These are phyloP conservation scores for Leishmania tarentolae DNA, from an alignment of 208 protist species.

Conservation along the genomic window DNA sequence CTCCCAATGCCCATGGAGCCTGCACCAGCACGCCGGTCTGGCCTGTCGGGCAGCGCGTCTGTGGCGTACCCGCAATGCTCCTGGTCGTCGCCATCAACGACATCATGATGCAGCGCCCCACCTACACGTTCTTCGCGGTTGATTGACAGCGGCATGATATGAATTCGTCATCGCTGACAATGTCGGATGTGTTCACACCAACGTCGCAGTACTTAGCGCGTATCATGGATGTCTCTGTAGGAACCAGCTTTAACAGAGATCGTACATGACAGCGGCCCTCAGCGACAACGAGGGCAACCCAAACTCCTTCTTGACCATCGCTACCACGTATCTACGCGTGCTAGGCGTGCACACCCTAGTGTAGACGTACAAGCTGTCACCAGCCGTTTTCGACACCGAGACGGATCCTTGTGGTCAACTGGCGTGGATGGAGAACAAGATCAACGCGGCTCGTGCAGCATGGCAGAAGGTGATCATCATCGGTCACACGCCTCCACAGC, in stretches of 20 bases:
- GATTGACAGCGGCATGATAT: slow-evolving; percentile 81
- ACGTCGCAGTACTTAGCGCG: slow-evolving; percentile 20
- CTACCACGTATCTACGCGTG: slow-evolving; percentile 34
- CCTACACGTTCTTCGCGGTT: slow-evolving; percentile 52
- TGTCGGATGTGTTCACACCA: slow-evolving; percentile 20
- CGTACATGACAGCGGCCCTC: slow-evolving; percentile 24
- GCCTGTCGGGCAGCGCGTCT: slow-evolving; percentile 36
- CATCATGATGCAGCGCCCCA: slow-evolving; percentile 27
- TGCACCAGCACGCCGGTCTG: slow-evolving; percentile 33
- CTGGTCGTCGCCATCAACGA: slow-evolving; percentile 45
- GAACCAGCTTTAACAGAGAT: slow-evolving; percentile 2
- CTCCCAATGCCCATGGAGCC: slow-evolving; percentile 26
- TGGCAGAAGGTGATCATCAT: slow-evolving; percentile 74
- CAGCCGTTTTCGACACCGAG: slow-evolving; percentile 42
- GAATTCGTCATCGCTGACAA: slow-evolving; percentile 21
- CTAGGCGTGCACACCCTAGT: slow-evolving; percentile 73
- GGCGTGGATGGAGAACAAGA: slow-evolving; percentile 46
- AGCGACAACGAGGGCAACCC: slow-evolving; percentile 85
- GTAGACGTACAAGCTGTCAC: slow-evolving; percentile 53
- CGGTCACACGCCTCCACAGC: slow-evolving; percentile 73
- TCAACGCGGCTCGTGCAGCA: slow-evolving; percentile 37
- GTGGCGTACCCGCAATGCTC: slow-evolving; percentile 57
- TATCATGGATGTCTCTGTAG: background rate
- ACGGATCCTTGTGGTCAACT: slow-evolving; percentile 83
- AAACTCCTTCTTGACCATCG: slow-evolving; percentile 66